Conservation (phyloP, 345 rosid genomes). For the Populus davidiana region DNA sequence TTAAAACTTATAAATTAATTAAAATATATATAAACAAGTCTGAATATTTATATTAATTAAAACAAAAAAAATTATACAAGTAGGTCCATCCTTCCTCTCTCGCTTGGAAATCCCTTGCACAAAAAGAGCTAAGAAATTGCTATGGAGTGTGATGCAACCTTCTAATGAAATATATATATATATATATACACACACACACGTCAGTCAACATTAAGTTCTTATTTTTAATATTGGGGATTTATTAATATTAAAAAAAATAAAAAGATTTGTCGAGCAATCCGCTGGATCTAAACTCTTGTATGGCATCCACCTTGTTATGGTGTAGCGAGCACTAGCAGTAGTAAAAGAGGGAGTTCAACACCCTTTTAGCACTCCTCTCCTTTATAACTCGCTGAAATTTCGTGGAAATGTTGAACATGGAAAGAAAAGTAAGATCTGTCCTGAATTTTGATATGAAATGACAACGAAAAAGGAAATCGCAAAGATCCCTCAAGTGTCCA, state of each 20-base stretch:
- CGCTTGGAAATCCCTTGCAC: neutral
- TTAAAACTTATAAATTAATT: too few species aligned
- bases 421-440: neutral
- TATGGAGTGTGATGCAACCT: neutral
- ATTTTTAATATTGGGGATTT: too few species aligned
- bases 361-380: neutral
- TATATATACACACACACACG: too few species aligned
- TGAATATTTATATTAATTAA: too few species aligned
- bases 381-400: constrained; percentile 13
- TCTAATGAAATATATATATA: neutral
- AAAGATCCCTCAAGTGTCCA: neutral
- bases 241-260: too few species aligned
- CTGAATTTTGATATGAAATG: neutral
- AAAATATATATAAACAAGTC: accelerated
- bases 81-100: neutral
- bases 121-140: neutral
- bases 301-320: neutral
- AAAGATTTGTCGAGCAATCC: too few species aligned
- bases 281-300: too few species aligned
- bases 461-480: neutral
- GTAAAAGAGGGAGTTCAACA: neutral
- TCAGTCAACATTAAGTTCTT: too few species aligned
- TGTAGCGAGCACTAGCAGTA: constrained; percentile 4
- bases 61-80: too few species aligned
- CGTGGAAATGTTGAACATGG: neutral